Percentiles rank a stretch among this genome's conserved stretches.
These are phyloP conservation scores for Poterioochromonas sp. DNA, from an alignment of 352 stramenopile genomes.

Conservation along the genomic window DNA sequence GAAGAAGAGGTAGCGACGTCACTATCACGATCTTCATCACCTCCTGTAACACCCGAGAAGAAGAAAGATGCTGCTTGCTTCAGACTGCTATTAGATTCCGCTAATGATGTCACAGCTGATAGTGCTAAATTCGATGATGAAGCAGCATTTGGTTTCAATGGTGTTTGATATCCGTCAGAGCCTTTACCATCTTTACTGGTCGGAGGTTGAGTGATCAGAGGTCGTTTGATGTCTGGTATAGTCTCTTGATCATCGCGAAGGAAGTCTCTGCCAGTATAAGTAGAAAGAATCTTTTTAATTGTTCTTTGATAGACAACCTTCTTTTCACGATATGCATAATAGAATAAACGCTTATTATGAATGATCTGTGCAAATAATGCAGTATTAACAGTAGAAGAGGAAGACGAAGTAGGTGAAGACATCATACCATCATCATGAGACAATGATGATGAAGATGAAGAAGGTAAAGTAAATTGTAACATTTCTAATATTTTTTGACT, in stretches of 20 bases:
- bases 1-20: neutral
- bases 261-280: neutral
- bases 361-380: neutral
- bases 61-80: too few relatives aligned
- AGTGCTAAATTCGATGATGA: neutral
- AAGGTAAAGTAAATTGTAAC: neutral
- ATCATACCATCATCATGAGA: neutral
- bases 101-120: too few relatives aligned
- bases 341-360: neutral
- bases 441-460: neutral
- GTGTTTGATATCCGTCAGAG: neutral
- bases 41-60: neutral
- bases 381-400: neutral
- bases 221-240: neutral
- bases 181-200: too few relatives aligned
- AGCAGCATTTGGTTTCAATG: neutral
- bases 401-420: neutral
- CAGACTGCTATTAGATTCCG: too few relatives aligned
- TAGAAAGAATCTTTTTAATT: neutral
- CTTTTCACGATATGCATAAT: neutral
- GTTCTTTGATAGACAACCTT: neutral
- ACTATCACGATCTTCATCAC: neutral
- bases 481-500: neutral
- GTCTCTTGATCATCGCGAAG: neutral
- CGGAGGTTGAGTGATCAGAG: too few relatives aligned